Base-by-base conservation (phyloP, 495 filamentous ascomycete species). In the Neurospora sp. region DNA sequence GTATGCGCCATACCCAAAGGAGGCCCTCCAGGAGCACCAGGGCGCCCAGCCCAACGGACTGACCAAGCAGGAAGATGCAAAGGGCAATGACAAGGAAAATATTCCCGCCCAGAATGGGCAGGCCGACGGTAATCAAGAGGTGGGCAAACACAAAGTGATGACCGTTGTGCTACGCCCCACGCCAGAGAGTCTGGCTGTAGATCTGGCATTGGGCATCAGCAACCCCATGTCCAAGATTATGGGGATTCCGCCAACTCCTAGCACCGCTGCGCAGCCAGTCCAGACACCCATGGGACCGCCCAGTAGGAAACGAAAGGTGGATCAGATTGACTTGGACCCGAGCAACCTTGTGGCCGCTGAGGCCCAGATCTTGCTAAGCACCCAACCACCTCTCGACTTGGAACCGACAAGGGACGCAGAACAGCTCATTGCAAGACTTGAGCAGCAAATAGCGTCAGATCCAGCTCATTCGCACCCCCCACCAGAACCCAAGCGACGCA, bases 121-220 rank as follows among this genome's bases (percentile, higher is more conserved):
- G 8, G 71, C 74, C 65, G 86, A 87, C 37, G 72, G 85, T 74
- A 85, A 85, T 37, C 75, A 76, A 46, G 22, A 46, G 8, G 75
- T 78, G 3, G 78, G 85, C 3, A 91, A 91, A 75, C 88, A 89
- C 38, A 90, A 87, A 70, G 84, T 95, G 14, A 89, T 86, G 72
- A 95, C 93, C 2, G 89, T 91, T 44, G 94, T 98, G 6, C 89
- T 98, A 16, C 93, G 93, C 72, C 93, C 96, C 9, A 98, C 96
- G 0, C 84, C 88, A 12, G 88, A 92, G 70, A 93, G 88, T 41
- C 78, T 92, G 42, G 87, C 93, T 70, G 85, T 86, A 48, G 95
- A 98, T 76, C 84, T 97, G 69, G 85, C 87, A 59, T 86, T 96
- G 41, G 89, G 95, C 71, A 90, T 91, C 0, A 89, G 87, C 16